Evolutionary conservation across 2,329 filamentous ascomycete genomes (phyloP).

Genomic region (Colletotrichum destructivum): DNA sequence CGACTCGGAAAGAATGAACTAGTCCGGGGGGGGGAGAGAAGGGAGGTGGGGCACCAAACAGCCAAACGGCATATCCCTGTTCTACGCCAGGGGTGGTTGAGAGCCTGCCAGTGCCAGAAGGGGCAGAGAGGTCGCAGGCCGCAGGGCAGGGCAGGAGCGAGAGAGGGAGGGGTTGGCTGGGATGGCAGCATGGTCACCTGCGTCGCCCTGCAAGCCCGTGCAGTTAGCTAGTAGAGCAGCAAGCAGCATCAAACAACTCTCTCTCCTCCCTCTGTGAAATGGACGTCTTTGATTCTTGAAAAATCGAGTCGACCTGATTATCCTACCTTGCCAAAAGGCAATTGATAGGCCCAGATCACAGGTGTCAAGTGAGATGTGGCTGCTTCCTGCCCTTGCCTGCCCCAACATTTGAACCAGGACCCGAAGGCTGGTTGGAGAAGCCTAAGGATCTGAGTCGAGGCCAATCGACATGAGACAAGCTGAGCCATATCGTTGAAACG

Average conservation of each 20-base stretch:
- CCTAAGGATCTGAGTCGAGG: not conserved
- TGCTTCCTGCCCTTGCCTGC: constrained; percentile 8
- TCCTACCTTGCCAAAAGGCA: not conserved
- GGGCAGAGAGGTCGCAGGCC: constrained; percentile 16
- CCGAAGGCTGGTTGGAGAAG: constrained; percentile 2
- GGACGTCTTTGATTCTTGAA: not conserved
- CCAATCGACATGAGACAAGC: constrained; percentile 35
- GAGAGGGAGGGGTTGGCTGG: constrained; percentile 27
- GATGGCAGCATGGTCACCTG: constrained; percentile 38
- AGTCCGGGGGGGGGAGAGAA: constrained; percentile 1
- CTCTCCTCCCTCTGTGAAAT: too few relatives aligned
- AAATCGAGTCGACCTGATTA: not conserved
- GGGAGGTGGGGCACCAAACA: constrained; percentile 25
- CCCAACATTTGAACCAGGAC: constrained; percentile 21
- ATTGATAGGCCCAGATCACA: constrained; percentile 4
- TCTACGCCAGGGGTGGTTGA: constrained; percentile 37
- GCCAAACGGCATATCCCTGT: constrained; percentile 32
- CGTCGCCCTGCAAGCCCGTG: constrained; percentile 29
- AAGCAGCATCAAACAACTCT: not conserved
- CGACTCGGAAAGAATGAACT: constrained; percentile 29
- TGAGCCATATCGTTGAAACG: constrained; percentile 24
- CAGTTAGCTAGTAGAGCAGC: constrained; percentile 18
- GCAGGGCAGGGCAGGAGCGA: constrained; percentile 8
- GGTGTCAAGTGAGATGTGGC: not conserved
- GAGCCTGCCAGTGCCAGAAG: constrained; percentile 1